Percentiles rank a stretch among this genome's conserved stretches.
phyloP scores from a whole-genome alignment of 2,329 filamentous ascomycete genomes.

The Rhinocladiella mackenziei region DNA sequence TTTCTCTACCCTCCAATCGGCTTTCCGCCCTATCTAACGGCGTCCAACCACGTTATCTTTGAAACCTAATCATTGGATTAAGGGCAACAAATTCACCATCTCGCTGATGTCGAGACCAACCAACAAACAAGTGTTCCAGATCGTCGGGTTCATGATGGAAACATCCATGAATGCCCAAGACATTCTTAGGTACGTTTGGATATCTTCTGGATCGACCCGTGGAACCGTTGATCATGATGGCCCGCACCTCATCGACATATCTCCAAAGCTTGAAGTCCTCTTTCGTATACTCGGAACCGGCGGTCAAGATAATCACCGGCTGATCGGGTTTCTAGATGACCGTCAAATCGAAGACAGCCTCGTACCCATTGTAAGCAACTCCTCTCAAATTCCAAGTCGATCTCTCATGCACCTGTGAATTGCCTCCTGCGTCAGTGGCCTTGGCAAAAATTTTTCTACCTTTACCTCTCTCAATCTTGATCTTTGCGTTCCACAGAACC shows the following conservation, averaged over 20 bases:
- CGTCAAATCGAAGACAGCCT: constrained; percentile 49
- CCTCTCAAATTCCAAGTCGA: constrained; percentile 57
- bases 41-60: no score
- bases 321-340: constrained; percentile 33
- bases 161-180: constrained; percentile 12
- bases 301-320: constrained; percentile 3
- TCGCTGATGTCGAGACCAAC: no score
- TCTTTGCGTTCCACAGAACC: constrained; percentile 51
- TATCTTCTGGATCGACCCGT: constrained; percentile 9
- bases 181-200: not conserved
- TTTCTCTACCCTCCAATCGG: constrained; percentile 2
- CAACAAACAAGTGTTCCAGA: no score
- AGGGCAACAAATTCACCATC: no score
- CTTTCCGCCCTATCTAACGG: no score
- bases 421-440: constrained; percentile 52
- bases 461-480: constrained; percentile 42
- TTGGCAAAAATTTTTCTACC: constrained; percentile 49
- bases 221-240: constrained; percentile 20
- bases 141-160: no score
- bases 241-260: constrained; percentile 16
- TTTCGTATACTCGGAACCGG: not conserved
- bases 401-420: constrained; percentile 45
- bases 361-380: constrained; percentile 59
- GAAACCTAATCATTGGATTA: no score
- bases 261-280: no score